Conservation (phyloP, 2,329 filamentous ascomycete genomes). For the Apiospora sp. region DNA sequence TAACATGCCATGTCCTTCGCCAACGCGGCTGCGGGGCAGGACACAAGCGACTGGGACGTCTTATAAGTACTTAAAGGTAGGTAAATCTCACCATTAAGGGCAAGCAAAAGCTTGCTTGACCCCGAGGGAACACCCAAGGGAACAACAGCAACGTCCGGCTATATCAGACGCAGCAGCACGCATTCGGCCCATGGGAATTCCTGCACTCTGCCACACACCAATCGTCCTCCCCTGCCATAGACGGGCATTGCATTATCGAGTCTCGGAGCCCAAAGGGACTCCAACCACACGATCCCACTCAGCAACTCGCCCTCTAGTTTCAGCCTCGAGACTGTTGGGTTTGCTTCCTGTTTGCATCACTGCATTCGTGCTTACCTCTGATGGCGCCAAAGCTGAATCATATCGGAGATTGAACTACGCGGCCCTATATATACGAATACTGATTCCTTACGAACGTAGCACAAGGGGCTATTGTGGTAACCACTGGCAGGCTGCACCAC, state of each 20-base stretch:
- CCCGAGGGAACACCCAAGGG: background rate
- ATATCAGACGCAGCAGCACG: conserved; percentile 7
- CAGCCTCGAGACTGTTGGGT: conserved; percentile 1
- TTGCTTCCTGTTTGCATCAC: conserved; percentile 14
- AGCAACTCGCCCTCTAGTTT: background rate
- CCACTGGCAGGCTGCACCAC: background rate
- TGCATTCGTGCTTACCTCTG: conserved; percentile 10
- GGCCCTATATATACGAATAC: background rate
- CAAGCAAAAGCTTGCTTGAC: background rate
- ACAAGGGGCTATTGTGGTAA: conserved; percentile 6
- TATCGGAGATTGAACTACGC: background rate
- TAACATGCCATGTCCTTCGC: conserved; percentile 14
- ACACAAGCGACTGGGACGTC: background rate
- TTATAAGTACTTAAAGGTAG: conserved; percentile 18
- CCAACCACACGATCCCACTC: background rate
- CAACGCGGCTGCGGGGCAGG: conserved; percentile 14
- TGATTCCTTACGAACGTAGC: conserved; percentile 4
- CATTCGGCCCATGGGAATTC: background rate
- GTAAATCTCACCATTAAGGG: background rate
- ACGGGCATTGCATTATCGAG: background rate
- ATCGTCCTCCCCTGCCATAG: background rate
- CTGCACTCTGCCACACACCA: background rate
- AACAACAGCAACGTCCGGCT: conserved; percentile 7
- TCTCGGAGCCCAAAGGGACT: background rate
- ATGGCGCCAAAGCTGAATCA: conserved; percentile 10